Base-by-base conservation (phyloP, 306 rosid species). In the Cicer cuneatum region DNA sequence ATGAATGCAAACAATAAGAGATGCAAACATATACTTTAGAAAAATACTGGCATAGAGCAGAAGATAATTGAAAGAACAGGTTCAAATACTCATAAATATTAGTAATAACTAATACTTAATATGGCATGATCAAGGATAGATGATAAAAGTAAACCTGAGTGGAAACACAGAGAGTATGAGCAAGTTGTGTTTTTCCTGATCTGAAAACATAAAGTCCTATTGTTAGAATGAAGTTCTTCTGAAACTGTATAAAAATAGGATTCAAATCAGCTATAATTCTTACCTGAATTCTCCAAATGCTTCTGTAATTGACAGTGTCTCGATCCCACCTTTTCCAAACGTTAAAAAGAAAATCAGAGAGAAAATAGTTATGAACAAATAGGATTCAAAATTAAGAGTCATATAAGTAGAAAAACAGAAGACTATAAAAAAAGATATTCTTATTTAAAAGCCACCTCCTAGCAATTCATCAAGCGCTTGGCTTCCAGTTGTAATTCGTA, bases 241-340 rank as follows among this genome's bases (percentile, higher is more conserved):
- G 29, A 76, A 71, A 75, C 48, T 67, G 12, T 45, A 75, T 12
- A 37, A 3, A 6, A 73, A 64, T 21, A 7, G 3, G 51, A 71
- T 63, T 10, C 1, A 47, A 64, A 18, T 41, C 1, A 61, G 14
- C 74, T 66, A 43, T 12, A 40, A 48, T 74, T 74, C 85, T 80
- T 72, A 91, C 98, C 98, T 85, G 67, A 93, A 93, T 71, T 93
- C 98, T 74, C 98, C 98, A 86, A 91, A 93, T 16, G 98, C 91
- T 88, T 93, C 98, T 5, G 98, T 93, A 74, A 93, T 93, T 29
- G 98, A 82, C 71, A 43, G 11, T n/a, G 97, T 93, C 83, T 91
- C 98, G 72, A 93, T 84, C 43, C 98, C 98, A 57, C 98, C 98
- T 93, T 70, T 83, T 35, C 71, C 77, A 62, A 62, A 70, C 51